Conservation (phyloP, 495 filamentous ascomycete species). For the Hypoxylon lienhwacheense region DNA sequence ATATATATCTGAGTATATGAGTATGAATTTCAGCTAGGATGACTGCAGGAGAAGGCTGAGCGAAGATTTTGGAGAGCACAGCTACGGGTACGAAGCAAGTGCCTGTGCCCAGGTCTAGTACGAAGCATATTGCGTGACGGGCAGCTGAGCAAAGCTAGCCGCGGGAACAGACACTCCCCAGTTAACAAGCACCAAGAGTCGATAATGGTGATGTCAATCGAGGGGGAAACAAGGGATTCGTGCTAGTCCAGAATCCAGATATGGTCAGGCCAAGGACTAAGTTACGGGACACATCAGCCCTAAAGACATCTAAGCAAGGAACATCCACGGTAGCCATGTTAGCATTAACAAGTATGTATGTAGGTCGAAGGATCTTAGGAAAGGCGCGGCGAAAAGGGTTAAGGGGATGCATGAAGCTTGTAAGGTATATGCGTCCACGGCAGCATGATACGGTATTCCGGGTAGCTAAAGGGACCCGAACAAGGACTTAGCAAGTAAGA, state of each 20-base stretch:
- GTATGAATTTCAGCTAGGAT: conserved; percentile 14
- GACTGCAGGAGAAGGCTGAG: conserved; percentile 1
- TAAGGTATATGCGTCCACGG: conserved; percentile 6
- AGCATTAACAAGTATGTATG: not conserved
- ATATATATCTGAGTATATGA: no score
- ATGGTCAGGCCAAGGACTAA: conserved; percentile 8
- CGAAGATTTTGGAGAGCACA: conserved; percentile 11
- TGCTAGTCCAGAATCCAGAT: conserved; percentile 12
- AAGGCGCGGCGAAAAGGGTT: conserved; percentile 8
- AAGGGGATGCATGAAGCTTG: not conserved
- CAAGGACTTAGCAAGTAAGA: not conserved
- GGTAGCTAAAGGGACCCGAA: conserved; percentile 5
- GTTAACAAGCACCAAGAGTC: conserved; percentile 6
- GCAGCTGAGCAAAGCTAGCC: conserved; percentile 24
- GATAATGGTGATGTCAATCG: conserved; percentile 32
- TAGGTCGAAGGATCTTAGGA: conserved; percentile 5
- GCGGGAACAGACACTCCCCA: conserved; percentile 1
- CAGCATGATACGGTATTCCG: conserved; percentile 20
- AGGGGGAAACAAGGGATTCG: conserved; percentile 12
- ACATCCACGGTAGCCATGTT: conserved; percentile 21
- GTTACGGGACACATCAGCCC: conserved; percentile 26
- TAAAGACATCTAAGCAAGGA: conserved; percentile 15
- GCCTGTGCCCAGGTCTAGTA: conserved; percentile 24
- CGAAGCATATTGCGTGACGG: conserved; percentile 23
- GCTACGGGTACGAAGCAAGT: conserved; percentile 14